These are phyloP conservation scores for Biscutella auriculata DNA, from an alignment of 441 rosid genomes.

Conservation along the genomic window DNA sequence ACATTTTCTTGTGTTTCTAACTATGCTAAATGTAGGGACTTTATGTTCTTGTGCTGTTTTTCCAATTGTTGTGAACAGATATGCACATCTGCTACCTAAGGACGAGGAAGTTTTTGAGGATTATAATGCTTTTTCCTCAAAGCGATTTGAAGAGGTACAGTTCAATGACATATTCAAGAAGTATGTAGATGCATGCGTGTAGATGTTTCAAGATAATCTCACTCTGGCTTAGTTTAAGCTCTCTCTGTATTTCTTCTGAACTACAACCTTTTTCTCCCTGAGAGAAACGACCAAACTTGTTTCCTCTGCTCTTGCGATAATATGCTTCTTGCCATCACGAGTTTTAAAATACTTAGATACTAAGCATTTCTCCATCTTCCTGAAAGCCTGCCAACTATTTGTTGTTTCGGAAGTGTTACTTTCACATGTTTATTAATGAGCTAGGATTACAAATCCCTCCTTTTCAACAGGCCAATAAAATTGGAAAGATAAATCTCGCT, in stretches of 20 bases:
- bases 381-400: slow-evolving; percentile 3
- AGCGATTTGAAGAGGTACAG: slow-evolving; percentile 88
- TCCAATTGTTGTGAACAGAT: slow-evolving; percentile 36
- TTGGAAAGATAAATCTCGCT: slow-evolving; percentile 97
- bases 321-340: background rate
- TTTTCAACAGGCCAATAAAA: slow-evolving; percentile 78
- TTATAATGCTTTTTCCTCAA: slow-evolving; percentile 54
- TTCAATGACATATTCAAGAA: background rate
- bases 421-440: background rate
- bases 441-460: background rate
- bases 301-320: slow-evolving; percentile 1
- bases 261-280: background rate
- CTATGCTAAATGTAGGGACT: background rate
- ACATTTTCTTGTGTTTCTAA: background rate
- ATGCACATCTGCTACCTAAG: slow-evolving; percentile 87
- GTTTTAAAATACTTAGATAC: background rate
- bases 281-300: slow-evolving; percentile 7
- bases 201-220: slow-evolving; percentile 6
- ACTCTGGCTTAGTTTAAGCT: slow-evolving; percentile 1
- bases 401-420: slow-evolving; percentile 4
- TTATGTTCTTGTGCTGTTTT: slow-evolving; percentile 3
- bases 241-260: background rate
- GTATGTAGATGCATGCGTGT: background rate
- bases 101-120: slow-evolving; percentile 88
- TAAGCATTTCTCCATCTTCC: background rate